Percentiles rank a stretch among this genome's conserved stretches.
phyloP scores from a whole-genome alignment of 2,329 filamentous ascomycete species.

The Fusarium brachygibbosum region DNA sequence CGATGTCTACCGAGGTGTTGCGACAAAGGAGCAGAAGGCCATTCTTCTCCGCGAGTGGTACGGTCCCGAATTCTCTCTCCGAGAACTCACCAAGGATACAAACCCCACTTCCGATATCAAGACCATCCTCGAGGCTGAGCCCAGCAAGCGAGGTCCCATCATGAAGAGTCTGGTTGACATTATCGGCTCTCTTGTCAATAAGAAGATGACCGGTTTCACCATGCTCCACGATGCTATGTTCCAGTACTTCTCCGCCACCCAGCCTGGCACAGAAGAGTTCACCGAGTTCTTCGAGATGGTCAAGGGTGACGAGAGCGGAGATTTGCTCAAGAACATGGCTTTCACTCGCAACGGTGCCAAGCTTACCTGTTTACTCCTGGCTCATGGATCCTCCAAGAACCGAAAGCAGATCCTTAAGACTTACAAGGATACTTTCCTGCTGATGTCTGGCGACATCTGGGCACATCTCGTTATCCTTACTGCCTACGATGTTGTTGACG shows the following conservation, averaged over 20 bases:
- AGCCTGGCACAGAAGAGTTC: conserved; percentile 82
- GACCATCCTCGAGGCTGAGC: conserved; percentile 79
- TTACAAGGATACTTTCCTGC: conserved; percentile 89
- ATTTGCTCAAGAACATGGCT: conserved; percentile 93
- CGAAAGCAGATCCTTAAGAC: conserved; percentile 88
- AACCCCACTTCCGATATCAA: conserved; percentile 76
- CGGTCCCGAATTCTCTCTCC: conserved; percentile 89
- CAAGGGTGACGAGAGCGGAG: conserved; percentile 91
- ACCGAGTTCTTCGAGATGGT: conserved; percentile 90
- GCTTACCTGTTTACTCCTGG: conserved; percentile 84
- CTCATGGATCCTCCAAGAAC: conserved; percentile 91
- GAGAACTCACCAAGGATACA: conserved; percentile 70
- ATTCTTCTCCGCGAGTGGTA: conserved; percentile 94
- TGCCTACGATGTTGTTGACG: conserved; percentile 92
- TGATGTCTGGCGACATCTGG: conserved; percentile 84
- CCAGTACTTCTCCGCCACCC: conserved; percentile 89
- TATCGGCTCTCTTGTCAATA: conserved; percentile 94
- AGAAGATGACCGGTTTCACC: conserved; percentile 96
- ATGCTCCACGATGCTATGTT: conserved; percentile 99
- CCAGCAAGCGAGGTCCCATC: conserved; percentile 88
- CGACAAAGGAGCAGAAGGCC: conserved; percentile 87
- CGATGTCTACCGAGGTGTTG: conserved; percentile 92
- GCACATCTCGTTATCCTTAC: conserved; percentile 86
- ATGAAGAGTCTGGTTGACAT: conserved; percentile 87
- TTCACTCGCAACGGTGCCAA: conserved; percentile 92